Percentiles rank a stretch among this genome's conserved stretches.
Evolutionary conservation across 495 filamentous ascomycete species (phyloP).

Genomic region (Penicillium nucicola): DNA sequence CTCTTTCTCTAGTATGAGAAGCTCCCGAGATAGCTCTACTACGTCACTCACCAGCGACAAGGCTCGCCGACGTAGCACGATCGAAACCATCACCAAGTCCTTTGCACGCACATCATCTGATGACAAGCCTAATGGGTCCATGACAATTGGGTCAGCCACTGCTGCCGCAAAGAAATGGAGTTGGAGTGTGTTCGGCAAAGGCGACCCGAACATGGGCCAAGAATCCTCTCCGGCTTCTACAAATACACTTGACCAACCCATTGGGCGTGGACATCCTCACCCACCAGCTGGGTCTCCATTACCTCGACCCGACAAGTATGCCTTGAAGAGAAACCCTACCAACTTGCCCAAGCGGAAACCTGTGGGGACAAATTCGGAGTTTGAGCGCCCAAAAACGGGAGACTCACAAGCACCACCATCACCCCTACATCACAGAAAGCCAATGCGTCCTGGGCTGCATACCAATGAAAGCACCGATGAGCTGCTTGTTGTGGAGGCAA

Average conservation of each 20-base stretch:
- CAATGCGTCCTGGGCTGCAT: constrained; percentile 22
- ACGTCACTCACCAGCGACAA: constrained; percentile 30
- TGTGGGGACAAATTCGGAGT: constrained; percentile 41
- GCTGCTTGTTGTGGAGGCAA: constrained; percentile 50
- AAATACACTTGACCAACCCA: constrained; percentile 62
- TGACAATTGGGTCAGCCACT: constrained; percentile 68
- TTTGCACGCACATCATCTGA: constrained; percentile 24
- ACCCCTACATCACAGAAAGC: constrained; percentile 36
- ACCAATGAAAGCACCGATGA: constrained; percentile 28
- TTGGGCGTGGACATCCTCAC: constrained; percentile 62
- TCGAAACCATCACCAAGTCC: constrained; percentile 41
- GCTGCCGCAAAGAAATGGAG: constrained; percentile 84
- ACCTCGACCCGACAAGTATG: constrained; percentile 69
- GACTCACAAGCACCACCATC: constrained; percentile 26
- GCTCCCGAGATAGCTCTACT: constrained; percentile 29
- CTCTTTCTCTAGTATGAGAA: constrained; percentile 29
- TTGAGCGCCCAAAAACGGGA: constrained; percentile 22
- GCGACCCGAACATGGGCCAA: constrained; percentile 33
- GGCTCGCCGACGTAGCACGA: constrained; percentile 33
- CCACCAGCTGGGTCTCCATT: constrained; percentile 58
- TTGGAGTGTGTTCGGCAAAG: constrained; percentile 64
- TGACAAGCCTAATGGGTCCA: constrained; percentile 37
- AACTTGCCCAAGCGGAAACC: constrained; percentile 61
- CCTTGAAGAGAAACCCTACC: constrained; percentile 52
- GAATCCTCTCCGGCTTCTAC: constrained; percentile 33